These are phyloP conservation scores for Cardiospermum halicacabum DNA, from an alignment of 345 rosid genomes.

Conservation along the genomic window DNA sequence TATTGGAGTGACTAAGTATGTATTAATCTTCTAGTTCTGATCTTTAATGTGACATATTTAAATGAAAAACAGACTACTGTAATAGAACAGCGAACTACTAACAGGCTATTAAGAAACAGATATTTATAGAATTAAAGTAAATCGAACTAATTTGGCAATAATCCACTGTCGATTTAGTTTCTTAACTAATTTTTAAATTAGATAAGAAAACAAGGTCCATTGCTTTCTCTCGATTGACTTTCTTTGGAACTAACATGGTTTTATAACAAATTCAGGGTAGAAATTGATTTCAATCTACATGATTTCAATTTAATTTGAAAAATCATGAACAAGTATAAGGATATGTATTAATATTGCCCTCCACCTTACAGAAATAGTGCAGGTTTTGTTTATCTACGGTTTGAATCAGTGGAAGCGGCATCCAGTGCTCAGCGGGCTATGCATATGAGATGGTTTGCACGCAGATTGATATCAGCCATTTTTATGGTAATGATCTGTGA, in stretches of 20 bases:
- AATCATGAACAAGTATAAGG: too few relatives aligned
- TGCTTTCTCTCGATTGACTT: too few relatives aligned
- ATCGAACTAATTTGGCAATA: too few relatives aligned
- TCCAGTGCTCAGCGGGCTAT: constrained; percentile 68
- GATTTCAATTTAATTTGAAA: too few relatives aligned
- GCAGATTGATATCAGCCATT: constrained; percentile 67
- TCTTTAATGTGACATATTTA: not conserved
- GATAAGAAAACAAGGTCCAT: too few relatives aligned
- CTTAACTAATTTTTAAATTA: too few relatives aligned
- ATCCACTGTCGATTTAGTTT: too few relatives aligned
- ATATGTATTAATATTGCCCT: not conserved
- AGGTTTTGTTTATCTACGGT: constrained; percentile 71
- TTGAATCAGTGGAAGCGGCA: constrained; percentile 58
- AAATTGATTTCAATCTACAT: too few relatives aligned
- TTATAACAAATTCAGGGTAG: too few relatives aligned
- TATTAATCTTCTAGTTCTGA: not conserved
- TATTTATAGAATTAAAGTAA: too few relatives aligned
- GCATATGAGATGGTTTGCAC: constrained; percentile 98
- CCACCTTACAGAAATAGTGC: constrained; percentile 56
- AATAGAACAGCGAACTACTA: not conserved
- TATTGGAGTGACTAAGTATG: not conserved
- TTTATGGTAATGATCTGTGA: constrained; percentile 57
- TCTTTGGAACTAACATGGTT: too few relatives aligned
- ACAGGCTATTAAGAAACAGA: not conserved
- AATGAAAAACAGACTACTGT: not conserved